Base-by-base conservation (phyloP, 169 alveolate genomes). In the Plasmodium gonderi region DNA sequence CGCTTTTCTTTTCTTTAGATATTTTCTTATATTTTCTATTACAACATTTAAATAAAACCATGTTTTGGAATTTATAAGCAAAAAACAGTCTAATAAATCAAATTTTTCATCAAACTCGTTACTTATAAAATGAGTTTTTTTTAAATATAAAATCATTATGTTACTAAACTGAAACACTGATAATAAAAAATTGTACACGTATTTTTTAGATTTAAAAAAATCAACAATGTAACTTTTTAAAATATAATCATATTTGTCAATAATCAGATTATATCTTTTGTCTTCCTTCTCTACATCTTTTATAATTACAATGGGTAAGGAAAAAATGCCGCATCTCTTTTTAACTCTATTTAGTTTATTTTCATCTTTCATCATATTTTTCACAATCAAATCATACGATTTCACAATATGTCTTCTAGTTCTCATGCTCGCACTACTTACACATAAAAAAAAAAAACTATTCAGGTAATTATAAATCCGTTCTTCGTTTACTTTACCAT, bases 321-420 rank as follows among this genome's bases (percentile, higher is more conserved):
- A 54, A 38, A 87, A 87, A 87, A 87, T 49, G 3, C 29, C 45
- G 33, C 93, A 67, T 64, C 49, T 87, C 33, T 76, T 87, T 47
- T 87, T 87, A 9, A 77, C 85, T 54, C 93, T 75, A 87, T 87
- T 49, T 23, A 87, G 12, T 60, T 60, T 87, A 54, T 87, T 67
- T 76, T 87, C 93, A 87, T 87, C 93, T 40, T 49, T 87, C 40
- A 87, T 38, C 12, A 87, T 87, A 87, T 87, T 67, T 67, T 75
- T 87, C 45, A 49, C 11, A 44, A 87, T 76, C 26, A 87, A 31
- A 26, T 87, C 93, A 17, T 23, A 87, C 8, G 80, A 54, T n/a
- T 87, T 87, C 12, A 87, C 69, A 40, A 87, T 68, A 64, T 64
- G 44, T 45, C 44, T 75, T 17, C 69, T 74, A 60, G 93, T 87